Base-by-base conservation (phyloP, 148 eudicot species). In the Fagopyrum esculentum region DNA sequence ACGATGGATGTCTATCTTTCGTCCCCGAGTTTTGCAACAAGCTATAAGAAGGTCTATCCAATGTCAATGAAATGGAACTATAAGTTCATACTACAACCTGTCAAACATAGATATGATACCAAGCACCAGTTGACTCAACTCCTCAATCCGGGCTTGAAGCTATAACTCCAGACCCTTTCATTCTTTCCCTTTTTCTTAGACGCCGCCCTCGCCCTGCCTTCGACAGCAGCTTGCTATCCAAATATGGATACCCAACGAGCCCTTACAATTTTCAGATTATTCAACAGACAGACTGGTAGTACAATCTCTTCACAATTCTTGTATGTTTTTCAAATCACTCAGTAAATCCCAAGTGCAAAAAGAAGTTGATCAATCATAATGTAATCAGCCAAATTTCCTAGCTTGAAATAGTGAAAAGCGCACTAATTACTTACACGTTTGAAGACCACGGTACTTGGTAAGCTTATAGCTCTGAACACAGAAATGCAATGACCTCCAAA, bases 211-310 rank as follows among this genome's bases (percentile, higher is more conserved):
- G 26, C 26, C 26, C 26, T 22, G 26, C 26, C 26, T 22, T 22
- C 26, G 26, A 22, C 26, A 22, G 26, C 26, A 22, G 26, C 26
- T 22, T 22, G 26, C 26, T 22, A 22, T 22, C 26, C 26, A 22
- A 22, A 22, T 22, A 22, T 22, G 26, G 26, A 22, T 22, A 22
- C 26, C 26, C 26, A 22, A 22, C 26, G 26, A 22, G 40, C 30
- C 43, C 6, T 90, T 92, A 79, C 97, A 90, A 74, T 86, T 86
- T 73, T 90, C 89, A 3, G 97, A 97, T 82, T 92, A 90, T 74
- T 96, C 94, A 45, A 97, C 81, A 87, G 84, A 77, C 72, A 96
- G 93, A 72, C 79, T 80, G 75, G 98, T 85, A 68, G 51, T 79
- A 77, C 92, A 96, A 10, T 56, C 74, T 79, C 90, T 96, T 85